phyloP scores from a whole-genome alignment of 192 early-diverging fungal species.

The Umbelopsis sp. region DNA sequence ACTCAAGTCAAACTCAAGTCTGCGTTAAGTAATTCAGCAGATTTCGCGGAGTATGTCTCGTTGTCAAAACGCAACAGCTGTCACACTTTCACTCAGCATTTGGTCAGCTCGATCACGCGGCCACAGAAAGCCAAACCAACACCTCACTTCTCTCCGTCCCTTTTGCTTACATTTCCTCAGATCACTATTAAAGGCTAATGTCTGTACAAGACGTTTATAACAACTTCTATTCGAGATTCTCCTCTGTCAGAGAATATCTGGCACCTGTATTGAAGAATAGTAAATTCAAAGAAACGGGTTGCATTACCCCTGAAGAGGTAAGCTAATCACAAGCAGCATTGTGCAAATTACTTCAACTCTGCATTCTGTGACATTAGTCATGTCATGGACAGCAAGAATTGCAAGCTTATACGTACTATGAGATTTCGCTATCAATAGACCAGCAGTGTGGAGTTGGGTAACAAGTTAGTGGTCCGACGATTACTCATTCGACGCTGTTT shows the following conservation, averaged over 20 bases:
- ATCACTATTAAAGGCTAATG: constrained; percentile 21
- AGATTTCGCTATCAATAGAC: background rate
- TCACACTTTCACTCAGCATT: constrained; percentile 3
- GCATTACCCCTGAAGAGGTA: constrained; percentile 94
- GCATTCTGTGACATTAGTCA: too few species aligned
- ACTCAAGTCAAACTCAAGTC: too few species aligned
- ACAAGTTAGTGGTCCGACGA: background rate
- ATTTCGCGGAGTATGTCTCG: too few species aligned
- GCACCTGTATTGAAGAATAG: constrained; percentile 92
- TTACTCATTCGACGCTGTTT: background rate
- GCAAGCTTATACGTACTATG: too few species aligned
- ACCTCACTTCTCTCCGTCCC: background rate
- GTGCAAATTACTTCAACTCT: background rate
- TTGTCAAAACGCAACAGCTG: background rate
- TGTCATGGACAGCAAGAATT: too few species aligned
- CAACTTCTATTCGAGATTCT: constrained; percentile 37
- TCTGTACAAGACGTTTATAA: constrained; percentile 43
- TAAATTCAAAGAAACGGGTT: constrained; percentile 95
- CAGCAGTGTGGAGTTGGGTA: background rate
- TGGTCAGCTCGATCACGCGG: constrained; percentile 14
- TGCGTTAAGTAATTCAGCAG: too few species aligned
- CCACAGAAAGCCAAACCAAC: background rate
- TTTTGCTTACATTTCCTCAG: background rate
- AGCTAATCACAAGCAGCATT: constrained; percentile 16
- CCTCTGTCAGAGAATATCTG: constrained; percentile 76